Percentiles rank a stretch among this genome's conserved stretches.
Evolutionary conservation across 208 protist species (phyloP).

Genomic region (Leishmania guyanensis): DNA sequence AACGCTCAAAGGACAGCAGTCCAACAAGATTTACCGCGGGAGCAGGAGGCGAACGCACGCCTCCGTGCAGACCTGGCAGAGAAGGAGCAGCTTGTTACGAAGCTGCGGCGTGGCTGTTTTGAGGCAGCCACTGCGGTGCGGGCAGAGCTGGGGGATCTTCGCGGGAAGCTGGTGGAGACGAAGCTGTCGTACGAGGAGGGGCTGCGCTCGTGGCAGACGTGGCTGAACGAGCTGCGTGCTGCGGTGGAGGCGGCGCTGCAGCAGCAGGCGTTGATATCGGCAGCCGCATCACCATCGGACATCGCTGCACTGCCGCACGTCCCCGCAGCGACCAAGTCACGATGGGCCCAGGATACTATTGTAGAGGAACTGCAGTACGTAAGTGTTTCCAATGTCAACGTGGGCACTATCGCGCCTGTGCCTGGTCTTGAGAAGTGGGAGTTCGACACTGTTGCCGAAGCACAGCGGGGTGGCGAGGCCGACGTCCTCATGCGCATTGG

Average conservation of each 20-base stretch:
- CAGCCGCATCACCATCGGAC: background rate
- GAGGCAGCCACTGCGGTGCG: background rate
- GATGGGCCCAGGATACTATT: conserved; percentile 20
- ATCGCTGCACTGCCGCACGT: background rate
- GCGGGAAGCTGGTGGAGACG: background rate
- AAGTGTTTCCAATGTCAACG: background rate
- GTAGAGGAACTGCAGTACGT: conserved; percentile 9
- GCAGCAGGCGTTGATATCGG: background rate
- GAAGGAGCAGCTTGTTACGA: background rate
- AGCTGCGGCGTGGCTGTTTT: conserved; percentile 1
- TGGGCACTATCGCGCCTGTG: conserved; percentile 17
- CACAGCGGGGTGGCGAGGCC: conserved; percentile 12
- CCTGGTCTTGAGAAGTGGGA: conserved; percentile 23
- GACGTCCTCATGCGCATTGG: conserved; percentile 53
- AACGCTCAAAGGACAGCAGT: background rate
- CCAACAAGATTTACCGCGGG: background rate
- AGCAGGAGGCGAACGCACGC: background rate
- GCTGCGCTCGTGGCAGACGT: conserved; percentile 11
- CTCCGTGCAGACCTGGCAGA: conserved; percentile 1
- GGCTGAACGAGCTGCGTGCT: conserved; percentile 9
- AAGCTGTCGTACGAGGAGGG: conserved; percentile 11
- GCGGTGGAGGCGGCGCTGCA: background rate
- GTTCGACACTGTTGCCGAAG: conserved; percentile 28
- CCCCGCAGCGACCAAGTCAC: background rate
- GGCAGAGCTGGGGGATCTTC: conserved; percentile 15